A percentile compares a stretch with the other conserved stretches of the same genome.
Evolutionary conservation across 73 alveolate genomes (phyloP).

Genomic region (Durusdinium trenchii): DNA sequence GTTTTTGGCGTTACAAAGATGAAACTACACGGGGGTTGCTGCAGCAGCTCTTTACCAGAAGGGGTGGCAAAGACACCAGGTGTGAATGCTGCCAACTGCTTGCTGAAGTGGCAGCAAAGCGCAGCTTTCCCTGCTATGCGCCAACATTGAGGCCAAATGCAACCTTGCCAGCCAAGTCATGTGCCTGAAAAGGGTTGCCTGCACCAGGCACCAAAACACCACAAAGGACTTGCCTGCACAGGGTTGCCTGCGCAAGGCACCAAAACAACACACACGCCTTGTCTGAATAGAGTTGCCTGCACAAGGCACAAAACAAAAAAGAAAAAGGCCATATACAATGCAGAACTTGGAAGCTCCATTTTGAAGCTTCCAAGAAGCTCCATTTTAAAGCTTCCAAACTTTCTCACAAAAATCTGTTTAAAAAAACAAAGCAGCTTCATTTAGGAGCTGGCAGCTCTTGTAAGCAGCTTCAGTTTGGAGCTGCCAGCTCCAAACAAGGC

Average conservation of each 20-base stretch:
- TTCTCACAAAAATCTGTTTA: too few species aligned
- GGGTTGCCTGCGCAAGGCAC: too few species aligned
- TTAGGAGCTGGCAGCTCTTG: background rate
- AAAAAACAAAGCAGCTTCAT: background rate
- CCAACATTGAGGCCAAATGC: too few species aligned
- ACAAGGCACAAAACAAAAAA: too few species aligned
- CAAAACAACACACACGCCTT: too few species aligned
- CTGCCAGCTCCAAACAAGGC: slow-evolving; percentile 13
- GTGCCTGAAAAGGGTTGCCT: background rate
- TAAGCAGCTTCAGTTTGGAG: background rate
- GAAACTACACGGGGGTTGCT: background rate
- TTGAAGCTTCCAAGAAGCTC: background rate
- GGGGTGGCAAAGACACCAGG: slow-evolving; percentile 38
- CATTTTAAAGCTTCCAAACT: background rate
- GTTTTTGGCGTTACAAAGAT: slow-evolving; percentile 9
- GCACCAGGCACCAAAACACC: background rate
- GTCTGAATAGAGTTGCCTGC: too few species aligned
- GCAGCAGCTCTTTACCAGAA: background rate
- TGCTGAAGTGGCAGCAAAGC: slow-evolving; percentile 17
- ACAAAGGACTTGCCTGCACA: too few species aligned
- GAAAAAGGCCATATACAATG: background rate
- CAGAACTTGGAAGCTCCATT: background rate
- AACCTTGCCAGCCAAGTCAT: too few species aligned
- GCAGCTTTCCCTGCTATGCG: background rate
- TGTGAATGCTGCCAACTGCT: background rate